Percentiles rank a stretch among this genome's conserved stretches.
phyloP scores from a whole-genome alignment of 1,284 basidiomycete species.

The Leccinum subfulvum region DNA sequence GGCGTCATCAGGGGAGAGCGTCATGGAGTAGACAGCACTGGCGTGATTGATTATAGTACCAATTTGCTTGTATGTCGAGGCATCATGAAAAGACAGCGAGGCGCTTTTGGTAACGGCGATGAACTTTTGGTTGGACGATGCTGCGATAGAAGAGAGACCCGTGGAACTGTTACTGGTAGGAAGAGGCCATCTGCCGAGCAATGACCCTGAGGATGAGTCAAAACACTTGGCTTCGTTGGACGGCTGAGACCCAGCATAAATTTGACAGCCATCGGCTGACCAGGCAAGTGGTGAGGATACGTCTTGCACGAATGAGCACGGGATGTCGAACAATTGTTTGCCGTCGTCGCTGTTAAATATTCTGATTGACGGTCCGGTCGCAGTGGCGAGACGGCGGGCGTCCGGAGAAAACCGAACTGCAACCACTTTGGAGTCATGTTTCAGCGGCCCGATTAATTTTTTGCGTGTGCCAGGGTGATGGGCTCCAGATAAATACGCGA shows the following conservation, averaged over 20 bases:
- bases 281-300: not conserved
- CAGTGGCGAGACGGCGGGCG: not conserved
- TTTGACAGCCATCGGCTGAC: too few species aligned
- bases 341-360: not conserved
- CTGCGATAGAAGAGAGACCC: too few species aligned
- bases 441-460: not conserved
- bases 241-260: too few species aligned
- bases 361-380: not conserved
- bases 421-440: not conserved
- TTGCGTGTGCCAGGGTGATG: not conserved
- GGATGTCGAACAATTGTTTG: not conserved
- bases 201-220: not conserved
- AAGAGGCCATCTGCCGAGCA: not conserved
- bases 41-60: too few species aligned
- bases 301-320: not conserved
- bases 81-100: too few species aligned
- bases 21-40: too few species aligned
- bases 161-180: not conserved
- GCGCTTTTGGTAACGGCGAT: too few species aligned
- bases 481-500: too few species aligned
- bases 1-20: too few species aligned
- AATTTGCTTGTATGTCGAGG: too few species aligned
- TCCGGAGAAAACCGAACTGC: not conserved
- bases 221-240: too few species aligned
- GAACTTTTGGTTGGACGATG: too few species aligned